Conservation (phyloP, 306 rosid species). For the Cercis canadensis region DNA sequence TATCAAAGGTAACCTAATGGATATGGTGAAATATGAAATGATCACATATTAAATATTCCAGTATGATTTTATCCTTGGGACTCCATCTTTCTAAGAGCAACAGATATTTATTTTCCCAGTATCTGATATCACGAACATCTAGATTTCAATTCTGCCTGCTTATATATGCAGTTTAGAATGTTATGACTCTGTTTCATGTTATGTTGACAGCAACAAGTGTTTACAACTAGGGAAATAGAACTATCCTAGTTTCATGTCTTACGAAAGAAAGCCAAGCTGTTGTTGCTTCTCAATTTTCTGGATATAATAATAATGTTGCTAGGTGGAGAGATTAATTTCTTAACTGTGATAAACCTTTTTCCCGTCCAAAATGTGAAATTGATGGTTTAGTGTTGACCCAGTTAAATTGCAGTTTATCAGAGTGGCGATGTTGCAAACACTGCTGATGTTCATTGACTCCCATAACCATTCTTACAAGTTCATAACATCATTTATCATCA, state of each 20-base stretch:
- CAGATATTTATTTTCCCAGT: conserved; percentile 3
- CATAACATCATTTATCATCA: too few species aligned
- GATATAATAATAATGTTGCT: background rate
- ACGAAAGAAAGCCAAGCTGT: background rate
- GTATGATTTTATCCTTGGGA: conserved; percentile 15
- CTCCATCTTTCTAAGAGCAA: conserved; percentile 21
- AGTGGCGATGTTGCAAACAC: background rate
- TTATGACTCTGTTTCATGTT: background rate
- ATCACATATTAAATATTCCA: background rate
- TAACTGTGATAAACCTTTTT: background rate
- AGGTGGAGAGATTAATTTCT: background rate
- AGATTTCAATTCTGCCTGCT: background rate
- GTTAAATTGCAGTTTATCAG: background rate
- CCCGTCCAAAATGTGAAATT: background rate
- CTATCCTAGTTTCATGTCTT: conserved; percentile 24
- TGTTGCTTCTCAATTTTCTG: conserved; percentile 9
- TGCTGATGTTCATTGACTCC: background rate
- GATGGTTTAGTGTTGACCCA: conserved; percentile 6
- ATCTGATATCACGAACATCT: conserved; percentile 15
- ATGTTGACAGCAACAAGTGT: background rate
- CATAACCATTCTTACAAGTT: background rate
- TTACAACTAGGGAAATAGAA: background rate
- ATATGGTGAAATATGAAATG: conserved; percentile 21
- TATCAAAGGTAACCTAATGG: background rate
- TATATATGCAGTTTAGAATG: too few species aligned